A percentile compares a stretch with the other conserved stretches of the same genome.
phyloP scores from a whole-genome alignment of 805 yeast species.

The Yamadazyma takamatsuzukensis region DNA sequence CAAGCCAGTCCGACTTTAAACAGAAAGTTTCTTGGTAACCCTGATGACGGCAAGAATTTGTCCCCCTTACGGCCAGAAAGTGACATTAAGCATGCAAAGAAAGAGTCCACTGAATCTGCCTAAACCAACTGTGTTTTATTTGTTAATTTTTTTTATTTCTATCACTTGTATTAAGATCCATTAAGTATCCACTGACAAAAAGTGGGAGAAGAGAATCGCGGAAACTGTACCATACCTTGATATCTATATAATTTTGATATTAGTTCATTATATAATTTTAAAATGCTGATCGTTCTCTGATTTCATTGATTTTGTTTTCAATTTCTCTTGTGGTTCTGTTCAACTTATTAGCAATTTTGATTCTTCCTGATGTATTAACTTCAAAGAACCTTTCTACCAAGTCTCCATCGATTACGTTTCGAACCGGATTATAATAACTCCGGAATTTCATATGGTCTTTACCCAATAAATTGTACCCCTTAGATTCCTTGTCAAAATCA shows the following conservation, averaged over 20 bases:
- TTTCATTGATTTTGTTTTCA: constrained; percentile 49
- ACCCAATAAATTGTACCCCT: constrained; percentile 42
- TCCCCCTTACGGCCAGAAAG: constrained; percentile 3
- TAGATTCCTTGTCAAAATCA: constrained; percentile 19
- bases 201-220: constrained; percentile 4
- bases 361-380: constrained; percentile 30
- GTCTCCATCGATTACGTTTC: constrained; percentile 84
- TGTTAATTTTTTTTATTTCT: too few relatives aligned
- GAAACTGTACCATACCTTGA: not conserved
- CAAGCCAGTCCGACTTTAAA: constrained; percentile 40
- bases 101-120: constrained; percentile 6
- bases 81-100: constrained; percentile 1
- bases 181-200: too few relatives aligned
- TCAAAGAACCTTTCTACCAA: constrained; percentile 57
- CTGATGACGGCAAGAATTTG: constrained; percentile 10
- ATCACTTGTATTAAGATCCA: too few relatives aligned
- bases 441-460: constrained; percentile 67
- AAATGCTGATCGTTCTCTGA: constrained; percentile 43
- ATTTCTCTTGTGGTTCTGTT: constrained; percentile 49
- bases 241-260: constrained; percentile 8
- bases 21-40: constrained; percentile 25
- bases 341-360: constrained; percentile 36
- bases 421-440: constrained; percentile 77
- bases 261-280: constrained; percentile 4
- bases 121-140: not conserved